phyloP scores from a whole-genome alignment of 495 filamentous ascomycete genomes.

The Massariosphaeria phaeospora region DNA sequence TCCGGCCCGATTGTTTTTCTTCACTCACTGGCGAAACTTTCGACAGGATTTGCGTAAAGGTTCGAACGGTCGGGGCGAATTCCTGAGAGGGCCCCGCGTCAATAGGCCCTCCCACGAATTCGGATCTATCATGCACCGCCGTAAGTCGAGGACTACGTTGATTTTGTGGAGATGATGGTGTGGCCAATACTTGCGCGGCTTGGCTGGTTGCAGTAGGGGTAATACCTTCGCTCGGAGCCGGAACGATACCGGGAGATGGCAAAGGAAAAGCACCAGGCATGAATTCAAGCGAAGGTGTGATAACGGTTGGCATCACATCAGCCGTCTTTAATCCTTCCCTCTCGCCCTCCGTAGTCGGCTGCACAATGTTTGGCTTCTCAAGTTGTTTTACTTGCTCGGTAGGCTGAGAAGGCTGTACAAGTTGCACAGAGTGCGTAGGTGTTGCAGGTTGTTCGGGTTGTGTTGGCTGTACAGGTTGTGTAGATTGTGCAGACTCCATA shows the following conservation, averaged over 20 bases:
- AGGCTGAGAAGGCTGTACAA: no score
- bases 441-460: no score
- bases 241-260: slow-evolving; percentile 15
- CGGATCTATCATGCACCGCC: slow-evolving; percentile 21
- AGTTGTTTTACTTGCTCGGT: no score
- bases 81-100: slow-evolving; percentile 6
- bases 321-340: no score
- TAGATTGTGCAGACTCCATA: no score
- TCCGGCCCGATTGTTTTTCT: slow-evolving; percentile 16
- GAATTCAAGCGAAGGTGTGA: not conserved
- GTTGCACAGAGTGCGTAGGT: no score
- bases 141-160: not conserved
- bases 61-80: slow-evolving; percentile 18
- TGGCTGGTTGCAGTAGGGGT: slow-evolving; percentile 28
- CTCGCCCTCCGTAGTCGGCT: no score
- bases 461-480: no score
- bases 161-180: slow-evolving; percentile 13
- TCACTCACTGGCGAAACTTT: slow-evolving; percentile 25
- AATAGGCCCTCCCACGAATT: slow-evolving; percentile 24
- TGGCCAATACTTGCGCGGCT: slow-evolving; percentile 21
- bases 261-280: slow-evolving; percentile 12
- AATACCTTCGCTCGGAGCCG: slow-evolving; percentile 30
- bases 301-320: no score
- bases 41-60: slow-evolving; percentile 30
- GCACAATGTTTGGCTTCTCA: no score